Conservation (phyloP, 768 basidiomycete species). For the Paxillus involutus region DNA sequence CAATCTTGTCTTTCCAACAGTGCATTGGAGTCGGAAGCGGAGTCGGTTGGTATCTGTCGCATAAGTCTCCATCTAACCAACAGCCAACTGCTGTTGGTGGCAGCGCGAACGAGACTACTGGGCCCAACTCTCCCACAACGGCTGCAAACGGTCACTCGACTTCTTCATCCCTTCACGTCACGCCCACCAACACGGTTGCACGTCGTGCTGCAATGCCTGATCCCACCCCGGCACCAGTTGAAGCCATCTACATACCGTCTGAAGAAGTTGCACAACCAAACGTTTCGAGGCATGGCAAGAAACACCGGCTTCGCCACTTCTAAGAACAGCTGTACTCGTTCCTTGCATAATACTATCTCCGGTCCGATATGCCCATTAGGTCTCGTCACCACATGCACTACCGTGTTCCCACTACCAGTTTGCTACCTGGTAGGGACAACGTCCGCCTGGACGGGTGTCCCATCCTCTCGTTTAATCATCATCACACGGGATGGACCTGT, state of each 20-base stretch:
- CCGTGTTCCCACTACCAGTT: conserved; percentile 1
- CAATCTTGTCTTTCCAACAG: conserved; percentile 24
- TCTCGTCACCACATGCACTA: conserved; percentile 4
- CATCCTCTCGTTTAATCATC: conserved; percentile 33
- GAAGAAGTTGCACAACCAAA: conserved; percentile 4
- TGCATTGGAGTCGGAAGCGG: conserved; percentile 56
- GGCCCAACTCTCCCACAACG: conserved; percentile 17
- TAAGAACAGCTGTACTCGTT: conserved; percentile 4
- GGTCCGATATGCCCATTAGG: conserved; percentile 3
- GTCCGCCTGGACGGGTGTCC: conserved; percentile 25
- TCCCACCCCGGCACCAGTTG: conserved; percentile 15
- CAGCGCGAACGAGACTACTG: conserved; percentile 44
- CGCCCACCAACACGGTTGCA: conserved; percentile 61
- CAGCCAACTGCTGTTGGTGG: conserved; percentile 67
- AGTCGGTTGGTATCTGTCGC: conserved; percentile 58
- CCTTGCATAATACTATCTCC: not conserved
- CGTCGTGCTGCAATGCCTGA: conserved; percentile 31
- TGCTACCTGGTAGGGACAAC: conserved; percentile 14
- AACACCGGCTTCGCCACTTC: conserved; percentile 7
- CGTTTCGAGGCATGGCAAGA: conserved; percentile 9
- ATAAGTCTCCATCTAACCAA: conserved; percentile 47
- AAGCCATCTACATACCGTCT: conserved; percentile 4
- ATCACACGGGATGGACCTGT: conserved; percentile 21
- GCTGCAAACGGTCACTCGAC: conserved; percentile 11
- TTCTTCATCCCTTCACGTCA: conserved; percentile 42